Percentiles rank a stretch among this genome's conserved stretches.
Conservation (phyloP, 2,329 filamentous ascomycete genomes). For the Paecilomyces variotii region DNA sequence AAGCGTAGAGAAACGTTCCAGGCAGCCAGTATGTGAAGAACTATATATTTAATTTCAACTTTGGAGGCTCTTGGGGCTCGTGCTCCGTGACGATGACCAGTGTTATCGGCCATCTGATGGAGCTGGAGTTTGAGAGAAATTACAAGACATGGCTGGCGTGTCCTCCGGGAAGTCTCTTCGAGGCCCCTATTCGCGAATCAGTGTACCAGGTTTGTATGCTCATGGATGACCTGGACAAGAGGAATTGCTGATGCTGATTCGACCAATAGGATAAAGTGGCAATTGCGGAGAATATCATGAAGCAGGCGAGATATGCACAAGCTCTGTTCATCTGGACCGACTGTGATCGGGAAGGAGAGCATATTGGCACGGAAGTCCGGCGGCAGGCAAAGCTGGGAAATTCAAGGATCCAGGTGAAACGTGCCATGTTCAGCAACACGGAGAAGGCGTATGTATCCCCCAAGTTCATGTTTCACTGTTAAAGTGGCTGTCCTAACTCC, state of each 20-base stretch:
- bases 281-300: constrained; percentile 77
- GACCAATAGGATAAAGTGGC: constrained; percentile 60
- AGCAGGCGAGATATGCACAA: constrained; percentile 63
- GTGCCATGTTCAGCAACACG: constrained; percentile 92
- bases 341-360: constrained; percentile 94
- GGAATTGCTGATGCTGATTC: constrained; percentile 1
- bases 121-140: constrained; percentile 64
- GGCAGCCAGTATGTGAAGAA: constrained; percentile 81
- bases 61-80: constrained; percentile 68
- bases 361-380: constrained; percentile 88
- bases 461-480: not conserved
- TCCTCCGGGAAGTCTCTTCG: constrained; percentile 70
- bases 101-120: constrained; percentile 79
- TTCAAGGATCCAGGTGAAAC: constrained; percentile 64
- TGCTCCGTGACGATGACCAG: constrained; percentile 90
- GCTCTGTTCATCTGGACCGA: constrained; percentile 96
- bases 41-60: constrained; percentile 85
- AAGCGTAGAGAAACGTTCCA: constrained; percentile 55
- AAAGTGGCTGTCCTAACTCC: constrained; percentile 4
- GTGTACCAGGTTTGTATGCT: constrained; percentile 39
- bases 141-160: constrained; percentile 77
- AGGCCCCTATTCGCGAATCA: constrained; percentile 62
- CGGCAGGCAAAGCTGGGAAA: constrained; percentile 72
- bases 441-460: constrained; percentile 64
- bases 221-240: constrained; percentile 42